Percentiles rank a stretch among this genome's conserved stretches.
phyloP scores from a whole-genome alignment of 2,329 filamentous ascomycete species.

The Fragosphaeria purpurea region DNA sequence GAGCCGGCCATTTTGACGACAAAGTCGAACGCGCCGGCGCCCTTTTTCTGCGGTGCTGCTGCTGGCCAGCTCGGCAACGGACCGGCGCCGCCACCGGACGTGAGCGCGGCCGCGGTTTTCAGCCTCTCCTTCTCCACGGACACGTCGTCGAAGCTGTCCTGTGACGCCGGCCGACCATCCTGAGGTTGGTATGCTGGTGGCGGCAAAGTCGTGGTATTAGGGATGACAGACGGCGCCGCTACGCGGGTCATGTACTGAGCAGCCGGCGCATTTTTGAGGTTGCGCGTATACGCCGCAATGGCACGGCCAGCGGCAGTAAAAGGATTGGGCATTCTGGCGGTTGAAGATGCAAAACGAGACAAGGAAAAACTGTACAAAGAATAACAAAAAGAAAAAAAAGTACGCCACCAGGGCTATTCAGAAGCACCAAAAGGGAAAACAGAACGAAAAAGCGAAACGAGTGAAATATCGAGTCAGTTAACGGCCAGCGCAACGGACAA shows the following conservation, averaged over 20 bases:
- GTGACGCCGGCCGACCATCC: neutral
- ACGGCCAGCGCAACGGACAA: constrained; percentile 8
- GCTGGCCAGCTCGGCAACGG: neutral
- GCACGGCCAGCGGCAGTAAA: constrained; percentile 4
- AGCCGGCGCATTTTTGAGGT: constrained; percentile 12
- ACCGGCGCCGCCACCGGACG: neutral
- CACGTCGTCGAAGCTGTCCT: constrained; percentile 7
- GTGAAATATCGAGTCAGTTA: neutral
- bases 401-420: too few species aligned
- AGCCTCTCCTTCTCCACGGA: constrained; percentile 7
- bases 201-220: constrained; percentile 11
- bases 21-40: constrained; percentile 8
- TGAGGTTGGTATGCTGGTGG: constrained; percentile 7
- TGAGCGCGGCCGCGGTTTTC: constrained; percentile 1
- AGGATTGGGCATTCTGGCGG: constrained; percentile 2
- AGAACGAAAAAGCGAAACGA: neutral
- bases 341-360: neutral
- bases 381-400: neutral
- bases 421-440: neutral
- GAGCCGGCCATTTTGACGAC: constrained; percentile 14
- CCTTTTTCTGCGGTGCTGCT: constrained; percentile 2
- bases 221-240: constrained; percentile 11
- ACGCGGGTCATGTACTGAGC: constrained; percentile 12
- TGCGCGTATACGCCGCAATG: constrained; percentile 8
- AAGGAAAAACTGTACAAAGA: neutral